phyloP scores from a whole-genome alignment of 441 rosid genomes.

The Capsella rubella region DNA sequence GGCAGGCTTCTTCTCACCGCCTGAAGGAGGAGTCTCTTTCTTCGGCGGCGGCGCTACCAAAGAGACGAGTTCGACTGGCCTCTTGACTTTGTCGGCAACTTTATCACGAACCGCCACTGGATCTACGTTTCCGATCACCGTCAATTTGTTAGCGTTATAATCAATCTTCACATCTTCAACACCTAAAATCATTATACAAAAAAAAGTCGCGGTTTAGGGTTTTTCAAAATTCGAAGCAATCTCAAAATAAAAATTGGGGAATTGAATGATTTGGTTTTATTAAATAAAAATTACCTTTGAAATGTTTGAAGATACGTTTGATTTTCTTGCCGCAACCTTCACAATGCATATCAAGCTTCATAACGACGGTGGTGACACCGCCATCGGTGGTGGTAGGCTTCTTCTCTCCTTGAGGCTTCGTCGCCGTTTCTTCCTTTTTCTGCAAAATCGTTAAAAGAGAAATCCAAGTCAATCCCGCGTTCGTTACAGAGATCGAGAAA shows the following conservation, averaged over 20 bases:
- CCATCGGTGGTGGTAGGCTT: slow-evolving; percentile 52
- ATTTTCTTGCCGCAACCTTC: slow-evolving; percentile 91
- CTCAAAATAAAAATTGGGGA: neutral
- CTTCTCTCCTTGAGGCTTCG: slow-evolving; percentile 62
- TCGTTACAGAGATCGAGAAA: neutral
- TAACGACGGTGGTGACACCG: slow-evolving; percentile 51
- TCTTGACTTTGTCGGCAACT: slow-evolving; percentile 65
- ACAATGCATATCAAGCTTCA: slow-evolving; percentile 91
- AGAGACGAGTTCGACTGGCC: slow-evolving; percentile 76
- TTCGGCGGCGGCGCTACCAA: slow-evolving; percentile 55
- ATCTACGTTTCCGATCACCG: slow-evolving; percentile 82
- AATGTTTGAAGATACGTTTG: slow-evolving; percentile 54
- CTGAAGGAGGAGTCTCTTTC: slow-evolving; percentile 58
- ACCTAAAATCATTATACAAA: slow-evolving; percentile 48
- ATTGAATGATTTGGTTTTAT: neutral
- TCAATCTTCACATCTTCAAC: slow-evolving; percentile 74
- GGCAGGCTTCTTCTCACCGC: slow-evolving; percentile 42
- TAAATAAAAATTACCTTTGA: slow-evolving; percentile 53
- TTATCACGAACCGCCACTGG: slow-evolving; percentile 59
- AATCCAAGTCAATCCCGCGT: neutral
- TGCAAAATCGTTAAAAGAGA: slow-evolving; percentile 31
- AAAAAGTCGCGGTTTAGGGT: slow-evolving; percentile 37
- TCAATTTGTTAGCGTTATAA: slow-evolving; percentile 59
- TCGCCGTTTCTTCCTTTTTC: slow-evolving; percentile 54
- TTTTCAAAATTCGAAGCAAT: neutral